phyloP scores from a whole-genome alignment of 441 rosid genomes.

The Heliophila coronopifolia region DNA sequence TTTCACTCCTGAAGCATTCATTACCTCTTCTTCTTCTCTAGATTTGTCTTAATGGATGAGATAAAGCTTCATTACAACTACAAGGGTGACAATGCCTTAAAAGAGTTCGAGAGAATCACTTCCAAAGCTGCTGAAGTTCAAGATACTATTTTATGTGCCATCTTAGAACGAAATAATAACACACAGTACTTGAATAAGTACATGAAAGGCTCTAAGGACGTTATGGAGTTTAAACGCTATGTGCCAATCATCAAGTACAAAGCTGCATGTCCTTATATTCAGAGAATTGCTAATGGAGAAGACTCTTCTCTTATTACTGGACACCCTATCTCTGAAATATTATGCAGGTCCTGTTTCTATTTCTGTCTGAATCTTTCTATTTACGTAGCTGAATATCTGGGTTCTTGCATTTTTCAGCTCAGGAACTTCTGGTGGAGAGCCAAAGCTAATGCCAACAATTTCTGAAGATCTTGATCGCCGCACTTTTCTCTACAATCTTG shows the following conservation, averaged over 20 bases:
- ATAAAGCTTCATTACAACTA: slow-evolving; percentile 39
- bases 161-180: slow-evolving; percentile 47
- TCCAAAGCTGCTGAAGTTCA: slow-evolving; percentile 57
- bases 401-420: slow-evolving; percentile 47
- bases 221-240: slow-evolving; percentile 42
- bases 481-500: slow-evolving; percentile 77
- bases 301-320: slow-evolving; percentile 66
- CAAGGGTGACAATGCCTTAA: slow-evolving; percentile 52
- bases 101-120: slow-evolving; percentile 72
- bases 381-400: neutral
- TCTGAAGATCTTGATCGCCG: slow-evolving; percentile 83
- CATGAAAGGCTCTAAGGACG: slow-evolving; percentile 51
- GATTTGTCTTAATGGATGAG: slow-evolving; percentile 45
- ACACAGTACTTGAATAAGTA: slow-evolving; percentile 65
- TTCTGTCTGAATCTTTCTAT: neutral
- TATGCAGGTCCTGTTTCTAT: slow-evolving; percentile 62
- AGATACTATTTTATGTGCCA: slow-evolving; percentile 49
- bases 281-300: slow-evolving; percentile 77
- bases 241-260: slow-evolving; percentile 70
- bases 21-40: slow-evolving; percentile 8
- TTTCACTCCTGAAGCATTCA: slow-evolving; percentile 19
- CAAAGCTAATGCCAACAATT: slow-evolving; percentile 78
- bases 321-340: slow-evolving; percentile 60
- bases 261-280: slow-evolving; percentile 63
- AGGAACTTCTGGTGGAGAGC: slow-evolving; percentile 89